Evolutionary conservation across 306 rosid genomes (phyloP).

Genomic region (Gillenia trifoliata): DNA sequence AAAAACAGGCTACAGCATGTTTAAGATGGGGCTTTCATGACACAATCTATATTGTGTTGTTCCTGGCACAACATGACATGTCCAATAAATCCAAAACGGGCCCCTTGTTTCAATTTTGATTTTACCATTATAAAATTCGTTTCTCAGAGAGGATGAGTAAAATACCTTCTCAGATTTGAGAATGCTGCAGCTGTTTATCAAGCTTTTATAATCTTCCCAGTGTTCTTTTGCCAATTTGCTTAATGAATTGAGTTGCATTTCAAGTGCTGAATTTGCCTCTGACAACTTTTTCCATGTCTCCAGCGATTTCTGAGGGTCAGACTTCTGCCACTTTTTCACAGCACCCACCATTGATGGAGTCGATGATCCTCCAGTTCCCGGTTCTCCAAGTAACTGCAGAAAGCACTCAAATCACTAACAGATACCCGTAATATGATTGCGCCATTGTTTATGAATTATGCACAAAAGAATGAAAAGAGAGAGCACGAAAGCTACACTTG

Average conservation of each 20-base stretch:
- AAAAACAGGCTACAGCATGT: neutral
- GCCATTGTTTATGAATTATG: neutral
- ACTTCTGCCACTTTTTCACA: slow-evolving; percentile 92
- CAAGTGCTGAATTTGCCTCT: slow-evolving; percentile 73
- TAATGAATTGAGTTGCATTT: slow-evolving; percentile 56
- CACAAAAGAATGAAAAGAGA: neutral
- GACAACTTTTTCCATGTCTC: slow-evolving; percentile 86
- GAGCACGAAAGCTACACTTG: neutral
- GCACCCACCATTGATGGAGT: slow-evolving; percentile 98
- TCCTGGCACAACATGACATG: neutral
- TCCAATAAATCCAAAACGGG: neutral
- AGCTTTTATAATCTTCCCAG: slow-evolving; percentile 71
- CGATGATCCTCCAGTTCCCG: slow-evolving; percentile 95
- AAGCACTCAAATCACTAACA: slow-evolving; percentile 19
- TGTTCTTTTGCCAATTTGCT: slow-evolving; percentile 66
- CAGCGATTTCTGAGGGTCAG: slow-evolving; percentile 61
- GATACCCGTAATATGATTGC: neutral
- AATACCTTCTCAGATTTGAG: slow-evolving; percentile 73
- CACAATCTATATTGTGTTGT: neutral
- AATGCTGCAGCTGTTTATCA: slow-evolving; percentile 57
- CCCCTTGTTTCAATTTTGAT: neutral
- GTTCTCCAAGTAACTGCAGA: slow-evolving; percentile 88
- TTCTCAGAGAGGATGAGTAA: slow-evolving; percentile 2
- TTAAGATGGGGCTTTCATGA: neutral
- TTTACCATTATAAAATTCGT: neutral